Evolutionary conservation across 441 rosid species (phyloP), one percentile per base, ranked within the genome.

Genomic region (Populus hybrid): DNA sequence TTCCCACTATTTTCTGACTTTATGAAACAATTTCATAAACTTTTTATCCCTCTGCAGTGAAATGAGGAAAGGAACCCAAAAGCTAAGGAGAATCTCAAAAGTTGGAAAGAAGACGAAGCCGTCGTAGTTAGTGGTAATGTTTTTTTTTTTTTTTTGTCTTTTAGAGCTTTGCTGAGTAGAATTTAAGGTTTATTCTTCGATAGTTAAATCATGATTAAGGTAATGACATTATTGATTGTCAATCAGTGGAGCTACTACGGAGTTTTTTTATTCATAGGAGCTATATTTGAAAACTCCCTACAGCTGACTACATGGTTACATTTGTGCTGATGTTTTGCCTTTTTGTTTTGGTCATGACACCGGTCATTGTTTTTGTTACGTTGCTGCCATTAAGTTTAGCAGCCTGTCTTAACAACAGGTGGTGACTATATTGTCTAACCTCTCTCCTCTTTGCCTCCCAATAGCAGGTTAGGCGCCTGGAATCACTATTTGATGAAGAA

Each of bases 61-160:
- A 79, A 90, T 87, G 87, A 92, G 86, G 79, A 80, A 63, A 16
- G 87, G 93, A 78, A 89, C 86, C 71, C 99, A 97, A 87, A 92
- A 85, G 76, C 88, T 95, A 54, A 93, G 91, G 83, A 92, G 98
- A 83, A 91, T 97, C 72, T 54, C 85, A 50, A 84, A 70, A 87
- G 81, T 72, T 83, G 97, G 88, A 63, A 83, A 24, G 72, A 92
- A 90, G 86, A 54, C 90, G 73, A 93, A 97, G 76, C 90, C 94
- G 28, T 89, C 89, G 0, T 97, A 85, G 77, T 75, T 69, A 6
- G 50, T 16, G 78, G 89, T 84, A 85, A 81, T 78, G 23, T 35
- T 4, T 67, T 61, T 30, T 67, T 71, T 67, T 26, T 4, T 67
- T 61, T 30, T 70, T 71, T 61, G 6, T 76, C 28, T 0, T 16